Conservation (phyloP, 768 basidiomycete species). For the Paxillus ammoniavirescens region DNA sequence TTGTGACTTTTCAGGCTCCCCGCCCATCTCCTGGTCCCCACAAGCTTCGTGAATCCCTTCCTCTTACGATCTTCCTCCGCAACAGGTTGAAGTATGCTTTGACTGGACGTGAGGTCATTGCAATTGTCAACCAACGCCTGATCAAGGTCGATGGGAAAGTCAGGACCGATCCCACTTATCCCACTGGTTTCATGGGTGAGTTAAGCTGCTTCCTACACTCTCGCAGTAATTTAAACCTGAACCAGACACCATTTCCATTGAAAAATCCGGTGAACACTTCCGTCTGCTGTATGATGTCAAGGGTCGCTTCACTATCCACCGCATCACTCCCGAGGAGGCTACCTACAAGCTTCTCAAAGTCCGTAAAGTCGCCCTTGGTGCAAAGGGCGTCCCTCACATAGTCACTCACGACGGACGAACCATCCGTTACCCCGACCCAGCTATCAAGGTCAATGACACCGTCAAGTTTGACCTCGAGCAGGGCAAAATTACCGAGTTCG, state of each 20-base stretch:
- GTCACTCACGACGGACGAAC: constrained; percentile 99
- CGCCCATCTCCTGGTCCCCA: constrained; percentile 98
- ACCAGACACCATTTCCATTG: constrained; percentile 91
- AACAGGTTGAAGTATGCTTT: constrained; percentile 99
- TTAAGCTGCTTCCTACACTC: not conserved
- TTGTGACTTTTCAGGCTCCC: constrained; percentile 61
- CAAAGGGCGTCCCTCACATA: constrained; percentile 92
- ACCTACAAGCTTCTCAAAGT: constrained; percentile 96
- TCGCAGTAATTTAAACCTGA: constrained; percentile 1
- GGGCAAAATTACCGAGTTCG: constrained; percentile 87
- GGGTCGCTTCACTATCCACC: constrained; percentile 99
- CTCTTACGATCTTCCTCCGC: constrained; percentile 95
- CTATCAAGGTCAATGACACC: constrained; percentile 94
- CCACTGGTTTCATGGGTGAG: constrained; percentile 95
- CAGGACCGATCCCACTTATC: constrained; percentile 95
- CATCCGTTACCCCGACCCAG: constrained; percentile 98
- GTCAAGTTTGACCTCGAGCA: constrained; percentile 96
- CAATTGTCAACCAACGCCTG: constrained; percentile 93
- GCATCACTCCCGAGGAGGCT: constrained; percentile 97
- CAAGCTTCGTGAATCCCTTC: constrained; percentile 97
- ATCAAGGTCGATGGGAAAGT: constrained; percentile 99
- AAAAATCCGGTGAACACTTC: constrained; percentile 99
- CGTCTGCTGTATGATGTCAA: constrained; percentile 99
- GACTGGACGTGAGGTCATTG: constrained; percentile 92
- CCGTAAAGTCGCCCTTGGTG: constrained; percentile 85